These are phyloP conservation scores for Asterionellopsis glacialis DNA, from an alignment of 108 stramenopile species.

Conservation along the genomic window DNA sequence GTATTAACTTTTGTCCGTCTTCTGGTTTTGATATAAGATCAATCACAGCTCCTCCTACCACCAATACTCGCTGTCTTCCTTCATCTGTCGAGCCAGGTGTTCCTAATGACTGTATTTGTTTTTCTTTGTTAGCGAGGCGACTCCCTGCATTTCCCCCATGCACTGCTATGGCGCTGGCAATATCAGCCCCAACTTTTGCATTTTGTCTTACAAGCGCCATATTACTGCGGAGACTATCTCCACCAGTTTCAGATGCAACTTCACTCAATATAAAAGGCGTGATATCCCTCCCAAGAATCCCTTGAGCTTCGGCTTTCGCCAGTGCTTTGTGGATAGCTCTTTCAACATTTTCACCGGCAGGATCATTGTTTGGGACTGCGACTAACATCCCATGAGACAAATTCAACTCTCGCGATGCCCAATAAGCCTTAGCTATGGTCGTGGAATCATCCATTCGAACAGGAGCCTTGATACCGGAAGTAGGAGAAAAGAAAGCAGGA, in stretches of 20 bases:
- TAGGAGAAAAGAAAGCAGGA: constrained; percentile 96
- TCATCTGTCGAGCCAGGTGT: neutral
- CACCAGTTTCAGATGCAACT: constrained; percentile 73
- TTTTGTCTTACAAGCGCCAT: constrained; percentile 90
- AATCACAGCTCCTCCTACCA: constrained; percentile 82
- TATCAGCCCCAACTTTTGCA: constrained; percentile 83
- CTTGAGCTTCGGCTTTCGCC: constrained; percentile 46
- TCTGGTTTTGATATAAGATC: constrained; percentile 67
- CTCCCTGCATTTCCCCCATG: neutral
- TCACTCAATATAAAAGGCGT: constrained; percentile 91
- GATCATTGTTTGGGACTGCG: constrained; percentile 92
- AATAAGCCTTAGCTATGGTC: constrained; percentile 73
- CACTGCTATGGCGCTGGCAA: constrained; percentile 74
- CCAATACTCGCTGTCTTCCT: constrained; percentile 44
- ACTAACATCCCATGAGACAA: constrained; percentile 82
- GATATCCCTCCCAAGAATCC: constrained; percentile 77
- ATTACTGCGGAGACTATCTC: constrained; percentile 84
- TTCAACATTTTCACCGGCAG: constrained; percentile 83
- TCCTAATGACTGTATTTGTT: neutral
- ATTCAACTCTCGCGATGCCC: constrained; percentile 42
- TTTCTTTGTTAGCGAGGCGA: neutral
- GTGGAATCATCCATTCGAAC: constrained; percentile 56
- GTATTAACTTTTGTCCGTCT: constrained; percentile 12
- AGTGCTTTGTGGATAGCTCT: constrained; percentile 81
- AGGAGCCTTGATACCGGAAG: constrained; percentile 60